Base-by-base conservation (phyloP, 2,329 filamentous ascomycete species). In the Xylariaceae sp. region DNA sequence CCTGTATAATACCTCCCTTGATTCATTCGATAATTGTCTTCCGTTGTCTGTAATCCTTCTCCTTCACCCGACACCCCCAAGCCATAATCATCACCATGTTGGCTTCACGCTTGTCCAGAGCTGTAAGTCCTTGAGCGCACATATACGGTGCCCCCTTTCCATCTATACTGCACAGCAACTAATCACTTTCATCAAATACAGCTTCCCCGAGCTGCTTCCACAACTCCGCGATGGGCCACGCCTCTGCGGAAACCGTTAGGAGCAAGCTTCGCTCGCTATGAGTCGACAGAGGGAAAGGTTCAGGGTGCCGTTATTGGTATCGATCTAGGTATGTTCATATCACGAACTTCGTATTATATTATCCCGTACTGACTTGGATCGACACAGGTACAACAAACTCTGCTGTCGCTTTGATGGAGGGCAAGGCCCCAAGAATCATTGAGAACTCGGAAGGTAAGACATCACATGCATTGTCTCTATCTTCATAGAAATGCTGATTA, bases 291-390 rank as follows among this genome's bases (percentile, higher is more conserved):
- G 64, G 84, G 83, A 69, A 97, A 97, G 85, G 91, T 97, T 58
- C 91, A 93, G 80, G 94, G 94, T 72, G 80, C 90, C 70, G 93
- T 97, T 75, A 97, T 97, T 71, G 94, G 94, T 87, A 97, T 97
- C 74, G 93, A 97, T 83, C 80, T 97, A 71, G 93, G 93, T 87
- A 82, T 72, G 84, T 79, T 23, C 15, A 16, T 37, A 24, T 18
- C 9, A 10, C 16, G 6, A 10, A 3, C 3, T 18, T n/a, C n/a
- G 18, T 6, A 23, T 13, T 10, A 6, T 13, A 11, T 16, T 6
- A 18, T 23, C 20, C 21, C 42, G 29, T 16, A 26, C 23, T 11
- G 6, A 45, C 9, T 44, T 55, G 18, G 11, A n/a, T 16, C 9
- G 7, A 11, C 41, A 42, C 53, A 88, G 85, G 85, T 72, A 97